Percentiles rank a stretch among this genome's conserved stretches.
Evolutionary conservation across 2,329 filamentous ascomycete genomes (phyloP).

Genomic region (Neofusicoccum umdonicola): DNA sequence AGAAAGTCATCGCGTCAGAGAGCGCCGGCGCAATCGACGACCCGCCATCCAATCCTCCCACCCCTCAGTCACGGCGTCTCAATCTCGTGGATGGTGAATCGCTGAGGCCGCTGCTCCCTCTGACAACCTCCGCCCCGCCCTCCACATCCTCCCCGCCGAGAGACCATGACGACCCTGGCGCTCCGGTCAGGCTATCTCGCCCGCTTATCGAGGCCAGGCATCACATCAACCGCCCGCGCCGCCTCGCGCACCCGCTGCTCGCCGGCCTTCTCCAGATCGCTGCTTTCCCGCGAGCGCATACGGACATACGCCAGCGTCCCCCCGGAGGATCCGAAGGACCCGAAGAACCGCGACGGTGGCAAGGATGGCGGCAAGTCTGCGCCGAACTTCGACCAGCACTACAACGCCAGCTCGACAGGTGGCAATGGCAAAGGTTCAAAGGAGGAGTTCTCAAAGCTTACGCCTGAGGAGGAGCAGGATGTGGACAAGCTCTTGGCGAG

Average conservation of each 20-base stretch:
- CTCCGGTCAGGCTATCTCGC: constrained; percentile 66
- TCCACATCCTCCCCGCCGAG: constrained; percentile 21
- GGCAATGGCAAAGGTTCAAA: constrained; percentile 28
- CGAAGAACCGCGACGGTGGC: constrained; percentile 11
- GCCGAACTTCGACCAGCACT: background rate
- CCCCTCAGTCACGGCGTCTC: background rate
- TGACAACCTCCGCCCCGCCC: constrained; percentile 17
- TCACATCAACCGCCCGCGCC: constrained; percentile 43
- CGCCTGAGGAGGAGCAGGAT: constrained; percentile 55
- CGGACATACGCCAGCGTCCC: constrained; percentile 43
- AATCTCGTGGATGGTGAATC: constrained; percentile 16
- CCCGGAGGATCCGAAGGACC: constrained; percentile 27
- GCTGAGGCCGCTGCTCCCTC: background rate
- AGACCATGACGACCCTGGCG: constrained; percentile 65
- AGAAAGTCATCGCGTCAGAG: constrained; percentile 17
- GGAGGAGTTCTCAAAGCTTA: constrained; percentile 47
- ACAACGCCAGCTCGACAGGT: constrained; percentile 30
- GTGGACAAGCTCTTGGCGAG: constrained; percentile 57
- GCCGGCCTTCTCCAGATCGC: constrained; percentile 41
- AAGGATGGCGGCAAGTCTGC: constrained; percentile 30
- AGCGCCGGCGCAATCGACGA: constrained; percentile 5
- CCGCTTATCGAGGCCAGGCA: constrained; percentile 58
- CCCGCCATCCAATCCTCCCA: background rate
- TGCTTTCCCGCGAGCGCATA: constrained; percentile 43
- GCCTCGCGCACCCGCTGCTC: constrained; percentile 31